phyloP scores from a whole-genome alignment of 2,329 filamentous ascomycete species.

The Akanthomyces muscarius region DNA sequence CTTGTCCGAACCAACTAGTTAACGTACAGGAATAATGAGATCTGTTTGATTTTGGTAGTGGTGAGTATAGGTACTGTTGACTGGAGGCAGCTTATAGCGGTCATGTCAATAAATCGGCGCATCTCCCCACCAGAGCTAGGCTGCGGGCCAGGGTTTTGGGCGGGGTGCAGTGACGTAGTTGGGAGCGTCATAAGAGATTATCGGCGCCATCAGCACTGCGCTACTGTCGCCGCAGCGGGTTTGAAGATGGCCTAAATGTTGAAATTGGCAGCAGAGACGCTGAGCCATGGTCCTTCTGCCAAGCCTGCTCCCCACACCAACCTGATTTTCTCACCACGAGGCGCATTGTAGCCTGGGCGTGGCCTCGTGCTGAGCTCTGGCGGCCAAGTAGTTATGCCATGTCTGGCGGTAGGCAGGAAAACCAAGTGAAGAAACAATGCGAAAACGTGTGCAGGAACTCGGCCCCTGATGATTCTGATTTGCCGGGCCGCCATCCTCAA shows the following conservation, averaged over 20 bases:
- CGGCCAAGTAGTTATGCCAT: too few species aligned
- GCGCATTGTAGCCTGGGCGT: too few species aligned
- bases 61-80: neutral
- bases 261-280: neutral
- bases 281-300: neutral
- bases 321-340: too few species aligned
- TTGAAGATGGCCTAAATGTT: neutral
- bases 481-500: too few species aligned
- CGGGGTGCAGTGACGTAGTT: conserved; percentile 8
- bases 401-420: too few species aligned
- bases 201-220: neutral
- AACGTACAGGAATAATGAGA: too few species aligned
- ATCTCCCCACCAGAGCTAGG: neutral
- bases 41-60: neutral
- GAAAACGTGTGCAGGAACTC: too few species aligned
- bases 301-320: too few species aligned
- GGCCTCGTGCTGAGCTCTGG: too few species aligned
- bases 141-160: neutral
- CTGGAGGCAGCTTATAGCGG: neutral
- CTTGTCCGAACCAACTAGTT: neutral
- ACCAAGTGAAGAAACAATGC: too few species aligned
- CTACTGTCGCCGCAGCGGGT: neutral
- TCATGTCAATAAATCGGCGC: too few species aligned
- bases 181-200: conserved; percentile 9
- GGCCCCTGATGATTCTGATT: too few species aligned